Conservation (phyloP, 1,139 yeast species). For the Saccharomyces hybrid region DNA sequence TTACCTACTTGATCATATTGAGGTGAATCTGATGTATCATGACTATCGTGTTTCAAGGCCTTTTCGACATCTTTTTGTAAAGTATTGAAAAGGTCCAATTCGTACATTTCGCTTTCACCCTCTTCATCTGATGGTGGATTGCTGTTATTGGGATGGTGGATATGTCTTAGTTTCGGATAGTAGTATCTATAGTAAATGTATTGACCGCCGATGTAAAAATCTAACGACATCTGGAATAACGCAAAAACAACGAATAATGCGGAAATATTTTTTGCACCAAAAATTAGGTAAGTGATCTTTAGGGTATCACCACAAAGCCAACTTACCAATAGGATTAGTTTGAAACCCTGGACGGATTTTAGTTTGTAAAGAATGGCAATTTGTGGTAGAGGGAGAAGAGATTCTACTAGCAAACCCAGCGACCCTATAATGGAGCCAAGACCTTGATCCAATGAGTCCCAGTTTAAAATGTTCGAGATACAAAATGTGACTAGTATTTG, state of each 20-base stretch:
- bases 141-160: constrained; percentile 7
- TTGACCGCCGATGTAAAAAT: constrained; percentile 68
- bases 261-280: constrained; percentile 66
- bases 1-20: background rate
- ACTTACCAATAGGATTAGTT: constrained; percentile 61
- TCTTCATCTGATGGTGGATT: constrained; percentile 3
- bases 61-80: constrained; percentile 2
- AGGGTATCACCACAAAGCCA: constrained; percentile 88
- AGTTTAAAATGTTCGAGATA: constrained; percentile 28
- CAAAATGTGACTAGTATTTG: constrained; percentile 27
- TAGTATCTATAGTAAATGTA: constrained; percentile 51
- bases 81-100: constrained; percentile 3
- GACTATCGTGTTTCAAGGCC: background rate
- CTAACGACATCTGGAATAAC: constrained; percentile 70
- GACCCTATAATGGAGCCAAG: constrained; percentile 49
- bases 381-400: constrained; percentile 83
- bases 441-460: constrained; percentile 29
- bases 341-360: constrained; percentile 69
- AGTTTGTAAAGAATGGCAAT: constrained; percentile 63
- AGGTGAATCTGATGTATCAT: background rate
- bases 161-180: constrained; percentile 11
- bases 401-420: constrained; percentile 66
- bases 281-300: constrained; percentile 62
- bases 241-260: constrained; percentile 67
- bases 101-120: constrained; percentile 1